These are phyloP conservation scores for Puccinia coronata DNA, from an alignment of 1,284 basidiomycete species.

Conservation along the genomic window DNA sequence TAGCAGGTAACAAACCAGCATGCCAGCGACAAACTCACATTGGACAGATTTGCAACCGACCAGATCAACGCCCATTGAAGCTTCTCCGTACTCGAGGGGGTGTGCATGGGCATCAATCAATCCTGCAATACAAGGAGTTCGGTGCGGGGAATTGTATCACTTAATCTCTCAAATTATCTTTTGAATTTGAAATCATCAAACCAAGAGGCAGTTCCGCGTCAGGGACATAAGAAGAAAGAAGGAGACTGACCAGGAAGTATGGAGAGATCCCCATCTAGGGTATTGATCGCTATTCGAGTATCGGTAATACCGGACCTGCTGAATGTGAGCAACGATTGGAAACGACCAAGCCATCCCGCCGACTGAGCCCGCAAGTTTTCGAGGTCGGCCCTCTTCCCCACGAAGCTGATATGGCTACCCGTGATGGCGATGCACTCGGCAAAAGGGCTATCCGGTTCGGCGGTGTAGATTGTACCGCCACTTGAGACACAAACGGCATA, in stretches of 20 bases:
- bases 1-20: not conserved
- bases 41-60: constrained; percentile 52
- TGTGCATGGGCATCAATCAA: constrained; percentile 57
- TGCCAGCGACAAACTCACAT: constrained; percentile 15
- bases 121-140: constrained; percentile 37
- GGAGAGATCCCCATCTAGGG: constrained; percentile 1
- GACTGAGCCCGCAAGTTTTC: not conserved
- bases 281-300: not conserved
- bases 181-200: too few relatives aligned
- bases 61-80: constrained; percentile 53
- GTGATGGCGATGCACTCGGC: constrained; percentile 35
- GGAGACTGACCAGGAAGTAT: constrained; percentile 15
- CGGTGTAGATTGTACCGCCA: constrained; percentile 35
- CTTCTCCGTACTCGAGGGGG: constrained; percentile 56
- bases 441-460: not conserved
- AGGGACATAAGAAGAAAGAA: not conserved
- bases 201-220: too few relatives aligned
- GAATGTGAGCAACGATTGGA: not conserved
- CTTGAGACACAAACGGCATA: constrained; percentile 17
- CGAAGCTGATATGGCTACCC: constrained; percentile 8
- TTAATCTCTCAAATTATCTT: too few relatives aligned
- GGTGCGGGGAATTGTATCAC: too few relatives aligned
- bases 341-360: not conserved
- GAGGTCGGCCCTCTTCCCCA: constrained; percentile 11
- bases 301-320: too few relatives aligned